Conservation (phyloP, 1,139 yeast species). For the Martiniozyma asiatica region DNA sequence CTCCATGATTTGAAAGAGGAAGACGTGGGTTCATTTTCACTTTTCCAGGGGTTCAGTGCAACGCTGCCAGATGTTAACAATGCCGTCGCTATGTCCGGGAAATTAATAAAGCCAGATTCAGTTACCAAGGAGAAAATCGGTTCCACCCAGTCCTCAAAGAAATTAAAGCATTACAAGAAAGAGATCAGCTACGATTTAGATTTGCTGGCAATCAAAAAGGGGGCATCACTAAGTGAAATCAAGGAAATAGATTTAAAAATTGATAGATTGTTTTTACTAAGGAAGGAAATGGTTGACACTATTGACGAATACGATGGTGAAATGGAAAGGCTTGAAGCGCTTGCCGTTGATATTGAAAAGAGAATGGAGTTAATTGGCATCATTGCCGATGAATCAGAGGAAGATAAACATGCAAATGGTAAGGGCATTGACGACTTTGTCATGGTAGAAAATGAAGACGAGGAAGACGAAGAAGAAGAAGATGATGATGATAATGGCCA, state of each 20-base stretch:
- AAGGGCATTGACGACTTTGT: slow-evolving; percentile 4
- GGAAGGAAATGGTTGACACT: slow-evolving; percentile 42
- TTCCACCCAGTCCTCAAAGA: slow-evolving; percentile 27
- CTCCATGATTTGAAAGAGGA: slow-evolving; percentile 36
- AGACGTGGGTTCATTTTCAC: slow-evolving; percentile 26
- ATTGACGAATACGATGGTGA: slow-evolving; percentile 49
- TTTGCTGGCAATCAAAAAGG: slow-evolving; percentile 48
- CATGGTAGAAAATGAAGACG: slow-evolving; percentile 12
- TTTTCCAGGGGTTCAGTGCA: slow-evolving; percentile 60
- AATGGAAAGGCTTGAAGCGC: slow-evolving; percentile 39
- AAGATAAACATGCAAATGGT: slow-evolving; percentile 12
- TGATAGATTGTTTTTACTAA: slow-evolving; percentile 33
- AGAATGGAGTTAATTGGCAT: slow-evolving; percentile 25
- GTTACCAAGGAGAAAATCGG: slow-evolving; percentile 28
- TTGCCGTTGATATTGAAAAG: slow-evolving; percentile 30
- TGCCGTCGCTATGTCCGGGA: slow-evolving; percentile 17
- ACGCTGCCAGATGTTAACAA: slow-evolving; percentile 36
- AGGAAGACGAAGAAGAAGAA: slow-evolving; percentile 11
- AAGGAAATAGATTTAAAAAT: slow-evolving; percentile 48
- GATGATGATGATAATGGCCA: slow-evolving; percentile 12
- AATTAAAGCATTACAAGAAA: slow-evolving; percentile 27
- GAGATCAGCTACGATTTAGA: slow-evolving; percentile 37
- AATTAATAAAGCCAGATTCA: slow-evolving; percentile 16
- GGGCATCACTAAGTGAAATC: slow-evolving; percentile 51
- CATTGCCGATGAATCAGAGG: slow-evolving; percentile 12